Evolutionary conservation across 495 filamentous ascomycete species (phyloP).

Genomic region (Aspergillus panamensis): DNA sequence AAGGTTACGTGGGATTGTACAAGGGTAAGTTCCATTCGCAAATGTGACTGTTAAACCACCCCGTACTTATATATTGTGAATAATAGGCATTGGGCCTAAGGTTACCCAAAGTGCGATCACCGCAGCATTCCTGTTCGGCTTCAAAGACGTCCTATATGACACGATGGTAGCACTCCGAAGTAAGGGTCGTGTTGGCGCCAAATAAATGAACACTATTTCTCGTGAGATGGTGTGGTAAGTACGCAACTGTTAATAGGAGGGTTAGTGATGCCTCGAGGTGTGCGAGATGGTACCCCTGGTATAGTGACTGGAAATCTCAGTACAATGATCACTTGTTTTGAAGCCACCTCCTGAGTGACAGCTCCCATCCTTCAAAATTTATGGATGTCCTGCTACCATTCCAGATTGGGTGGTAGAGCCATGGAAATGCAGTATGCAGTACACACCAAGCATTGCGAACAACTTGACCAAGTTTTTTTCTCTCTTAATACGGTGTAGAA

Average conservation of each 20-base stretch:
- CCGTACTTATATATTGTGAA: conserved; percentile 16
- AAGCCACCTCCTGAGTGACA: too few relatives aligned
- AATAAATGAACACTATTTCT: background rate
- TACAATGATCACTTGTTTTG: too few relatives aligned
- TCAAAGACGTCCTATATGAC: conserved; percentile 85
- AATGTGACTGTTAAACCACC: background rate
- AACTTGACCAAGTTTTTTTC: too few relatives aligned
- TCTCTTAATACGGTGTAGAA: background rate
- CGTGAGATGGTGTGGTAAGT: background rate
- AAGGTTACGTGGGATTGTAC: conserved; percentile 86
- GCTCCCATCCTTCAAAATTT: too few relatives aligned
- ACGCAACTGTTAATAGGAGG: background rate
- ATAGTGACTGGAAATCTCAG: too few relatives aligned
- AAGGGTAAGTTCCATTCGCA: conserved; percentile 58
- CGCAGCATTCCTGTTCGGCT: conserved; percentile 93
- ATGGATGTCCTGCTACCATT: too few relatives aligned
- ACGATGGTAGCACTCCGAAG: conserved; percentile 54
- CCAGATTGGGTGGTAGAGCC: too few relatives aligned
- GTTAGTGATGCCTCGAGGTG: background rate
- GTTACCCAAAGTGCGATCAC: conserved; percentile 95
- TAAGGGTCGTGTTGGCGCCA: conserved; percentile 40
- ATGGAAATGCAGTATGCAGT: too few relatives aligned
- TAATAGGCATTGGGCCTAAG: conserved; percentile 83
- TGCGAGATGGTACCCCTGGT: background rate
- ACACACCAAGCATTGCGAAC: too few relatives aligned